Conservation (phyloP, 2,329 filamentous ascomycete species). For the Fusarium subtropicale region DNA sequence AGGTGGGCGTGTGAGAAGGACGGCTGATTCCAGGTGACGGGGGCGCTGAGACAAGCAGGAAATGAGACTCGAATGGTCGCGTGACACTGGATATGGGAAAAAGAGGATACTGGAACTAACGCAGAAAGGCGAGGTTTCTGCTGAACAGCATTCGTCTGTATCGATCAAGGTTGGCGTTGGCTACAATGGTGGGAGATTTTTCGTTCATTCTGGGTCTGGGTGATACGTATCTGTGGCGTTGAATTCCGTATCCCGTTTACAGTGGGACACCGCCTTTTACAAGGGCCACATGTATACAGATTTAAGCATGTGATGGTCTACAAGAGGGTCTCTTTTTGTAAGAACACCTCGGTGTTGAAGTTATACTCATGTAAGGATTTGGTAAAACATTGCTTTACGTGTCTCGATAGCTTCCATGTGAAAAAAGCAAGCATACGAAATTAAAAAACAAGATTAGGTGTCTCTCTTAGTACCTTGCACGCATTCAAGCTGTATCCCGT, state of each 20-base stretch:
- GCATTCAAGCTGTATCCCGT: constrained; percentile 15
- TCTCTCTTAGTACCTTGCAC: neutral
- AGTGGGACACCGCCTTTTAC: constrained; percentile 39
- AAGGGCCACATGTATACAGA: constrained; percentile 4
- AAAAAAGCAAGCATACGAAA: constrained; percentile 19
- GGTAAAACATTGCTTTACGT: neutral
- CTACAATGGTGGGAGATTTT: constrained; percentile 38
- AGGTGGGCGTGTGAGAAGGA: constrained; percentile 43
- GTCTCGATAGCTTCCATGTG: neutral
- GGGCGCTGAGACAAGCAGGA: constrained; percentile 23
- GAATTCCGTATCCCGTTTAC: neutral
- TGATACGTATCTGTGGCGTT: constrained; percentile 41
- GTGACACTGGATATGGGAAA: constrained; percentile 36
- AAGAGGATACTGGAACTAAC: constrained; percentile 22
- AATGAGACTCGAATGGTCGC: constrained; percentile 28
- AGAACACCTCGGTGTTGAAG: constrained; percentile 27
- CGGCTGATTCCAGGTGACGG: constrained; percentile 18
- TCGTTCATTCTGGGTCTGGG: constrained; percentile 17
- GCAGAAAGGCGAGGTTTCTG: constrained; percentile 22
- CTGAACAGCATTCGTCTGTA: constrained; percentile 16
- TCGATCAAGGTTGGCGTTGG: constrained; percentile 37
- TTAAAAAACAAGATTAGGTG: constrained; percentile 33
- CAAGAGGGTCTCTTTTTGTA: constrained; percentile 9
- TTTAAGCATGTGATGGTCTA: constrained; percentile 34
- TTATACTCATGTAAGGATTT: constrained; percentile 3